A percentile compares a stretch with the other conserved stretches of the same genome.
These are phyloP conservation scores for Komagataea norvegica DNA, from an alignment of 1,139 yeast genomes.

Conservation along the genomic window DNA sequence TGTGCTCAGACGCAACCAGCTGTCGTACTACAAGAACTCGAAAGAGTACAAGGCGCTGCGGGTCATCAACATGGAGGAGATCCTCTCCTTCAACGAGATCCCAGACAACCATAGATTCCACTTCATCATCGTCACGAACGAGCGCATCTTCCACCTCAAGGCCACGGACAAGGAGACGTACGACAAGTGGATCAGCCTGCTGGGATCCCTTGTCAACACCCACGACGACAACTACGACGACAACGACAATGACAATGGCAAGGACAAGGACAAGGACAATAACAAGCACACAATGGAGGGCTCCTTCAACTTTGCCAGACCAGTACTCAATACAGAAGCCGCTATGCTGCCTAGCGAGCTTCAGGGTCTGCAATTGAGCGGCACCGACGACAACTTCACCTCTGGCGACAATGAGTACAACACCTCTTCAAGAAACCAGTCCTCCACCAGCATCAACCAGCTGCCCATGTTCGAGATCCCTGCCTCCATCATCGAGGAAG, in stretches of 20 bases:
- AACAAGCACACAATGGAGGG: too few species aligned
- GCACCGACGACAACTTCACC: constrained; percentile 30
- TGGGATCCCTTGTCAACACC: constrained; percentile 16
- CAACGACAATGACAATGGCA: constrained; percentile 19
- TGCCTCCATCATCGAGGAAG: constrained; percentile 10
- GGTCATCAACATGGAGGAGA: constrained; percentile 34
- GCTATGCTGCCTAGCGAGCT: constrained; percentile 12
- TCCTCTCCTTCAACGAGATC: constrained; percentile 32
- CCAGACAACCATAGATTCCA: constrained; percentile 35
- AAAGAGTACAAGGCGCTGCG: constrained; percentile 51
- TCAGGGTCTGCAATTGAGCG: constrained; percentile 17
- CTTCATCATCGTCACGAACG: constrained; percentile 30
- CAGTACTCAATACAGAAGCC: constrained; percentile 3
- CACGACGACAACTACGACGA: neutral
- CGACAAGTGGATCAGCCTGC: constrained; percentile 38
- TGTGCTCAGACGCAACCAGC: constrained; percentile 50
- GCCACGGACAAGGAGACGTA: constrained; percentile 35
- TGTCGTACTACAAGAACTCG: constrained; percentile 54
- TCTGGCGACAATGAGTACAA: constrained; percentile 27
- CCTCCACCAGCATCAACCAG: constrained; percentile 8
- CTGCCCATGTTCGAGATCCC: constrained; percentile 6
- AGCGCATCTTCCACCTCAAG: constrained; percentile 40
- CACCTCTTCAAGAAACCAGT: constrained; percentile 16
- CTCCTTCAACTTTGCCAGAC: constrained; percentile 7
- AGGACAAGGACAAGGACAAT: neutral